Evolutionary conservation across 75 land plant species (phyloP).

Genomic region (Sequoia sempervirens): DNA sequence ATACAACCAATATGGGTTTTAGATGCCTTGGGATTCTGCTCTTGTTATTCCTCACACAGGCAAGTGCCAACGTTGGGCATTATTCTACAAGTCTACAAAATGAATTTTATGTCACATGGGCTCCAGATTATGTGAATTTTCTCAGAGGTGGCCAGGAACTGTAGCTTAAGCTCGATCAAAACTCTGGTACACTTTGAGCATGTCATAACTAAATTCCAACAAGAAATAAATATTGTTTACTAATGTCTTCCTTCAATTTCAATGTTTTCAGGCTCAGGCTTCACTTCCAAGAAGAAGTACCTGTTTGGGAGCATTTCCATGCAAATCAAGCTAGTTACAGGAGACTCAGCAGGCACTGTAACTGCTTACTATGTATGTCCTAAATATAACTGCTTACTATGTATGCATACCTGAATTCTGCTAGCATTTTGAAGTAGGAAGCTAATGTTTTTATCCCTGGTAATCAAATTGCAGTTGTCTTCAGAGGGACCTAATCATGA

Average conservation of each 20-base stretch:
- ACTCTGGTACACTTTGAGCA: neutral
- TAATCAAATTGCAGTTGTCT: neutral
- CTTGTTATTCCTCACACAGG: neutral
- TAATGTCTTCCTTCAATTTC: no score
- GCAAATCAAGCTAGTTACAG: constrained; percentile 69
- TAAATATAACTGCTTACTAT: constrained; percentile 32
- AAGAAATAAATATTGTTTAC: no score
- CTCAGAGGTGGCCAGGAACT: constrained; percentile 2
- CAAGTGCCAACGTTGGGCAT: neutral
- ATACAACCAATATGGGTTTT: neutral
- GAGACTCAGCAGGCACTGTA: constrained; percentile 67
- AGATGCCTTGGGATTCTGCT: neutral
- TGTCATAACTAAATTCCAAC: no score
- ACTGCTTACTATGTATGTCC: constrained; percentile 45
- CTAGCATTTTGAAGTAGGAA: no score
- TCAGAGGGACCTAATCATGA: neutral
- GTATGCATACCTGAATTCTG: constrained; percentile 5
- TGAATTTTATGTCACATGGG: neutral
- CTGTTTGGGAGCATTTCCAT: constrained; percentile 65
- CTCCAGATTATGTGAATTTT: neutral
- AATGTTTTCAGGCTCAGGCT: constrained; percentile 40
- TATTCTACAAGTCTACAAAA: neutral
- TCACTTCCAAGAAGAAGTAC: constrained; percentile 61
- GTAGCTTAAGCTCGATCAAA: neutral
- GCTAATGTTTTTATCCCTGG: no score